Evolutionary conservation across 2,329 filamentous ascomycete genomes (phyloP).

Genomic region (Calonectria hongkongensis): DNA sequence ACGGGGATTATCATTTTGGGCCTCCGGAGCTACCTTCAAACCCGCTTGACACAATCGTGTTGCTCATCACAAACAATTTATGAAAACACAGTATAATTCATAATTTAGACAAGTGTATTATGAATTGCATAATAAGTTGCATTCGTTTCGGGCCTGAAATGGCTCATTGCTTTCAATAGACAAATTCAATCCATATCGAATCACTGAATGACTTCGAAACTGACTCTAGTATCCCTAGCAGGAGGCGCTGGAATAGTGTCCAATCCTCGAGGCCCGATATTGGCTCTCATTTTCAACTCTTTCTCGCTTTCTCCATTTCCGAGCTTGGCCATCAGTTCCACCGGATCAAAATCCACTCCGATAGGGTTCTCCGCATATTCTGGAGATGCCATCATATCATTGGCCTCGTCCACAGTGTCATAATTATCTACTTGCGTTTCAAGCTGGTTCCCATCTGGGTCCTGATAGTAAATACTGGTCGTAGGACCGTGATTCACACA

Average conservation of each 20-base stretch:
- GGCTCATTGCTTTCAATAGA: too few species aligned
- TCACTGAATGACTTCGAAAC: constrained; percentile 5
- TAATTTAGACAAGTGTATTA: too few species aligned
- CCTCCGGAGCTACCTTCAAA: too few species aligned
- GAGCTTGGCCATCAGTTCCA: constrained; percentile 1
- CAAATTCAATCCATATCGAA: too few species aligned
- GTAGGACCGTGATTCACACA: constrained; percentile 42
- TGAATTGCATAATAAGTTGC: too few species aligned
- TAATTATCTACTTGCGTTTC: constrained; percentile 43
- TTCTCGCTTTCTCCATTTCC: background rate
- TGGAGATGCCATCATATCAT: constrained; percentile 25
- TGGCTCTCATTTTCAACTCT: constrained; percentile 9
- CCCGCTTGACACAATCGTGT: too few species aligned
- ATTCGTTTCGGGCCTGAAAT: too few species aligned
- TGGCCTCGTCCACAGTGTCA: constrained; percentile 34
- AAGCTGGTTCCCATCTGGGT: constrained; percentile 39
- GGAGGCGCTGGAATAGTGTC: constrained; percentile 15
- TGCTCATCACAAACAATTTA: too few species aligned
- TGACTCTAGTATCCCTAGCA: constrained; percentile 7
- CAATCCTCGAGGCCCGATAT: constrained; percentile 27
- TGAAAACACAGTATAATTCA: too few species aligned
- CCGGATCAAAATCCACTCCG: constrained; percentile 36
- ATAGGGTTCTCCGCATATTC: constrained; percentile 36
- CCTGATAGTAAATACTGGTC: constrained; percentile 42
- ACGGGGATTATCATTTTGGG: too few species aligned